These are phyloP conservation scores for Gossypium arboreum DNA, from an alignment of 345 rosid genomes.

Conservation along the genomic window DNA sequence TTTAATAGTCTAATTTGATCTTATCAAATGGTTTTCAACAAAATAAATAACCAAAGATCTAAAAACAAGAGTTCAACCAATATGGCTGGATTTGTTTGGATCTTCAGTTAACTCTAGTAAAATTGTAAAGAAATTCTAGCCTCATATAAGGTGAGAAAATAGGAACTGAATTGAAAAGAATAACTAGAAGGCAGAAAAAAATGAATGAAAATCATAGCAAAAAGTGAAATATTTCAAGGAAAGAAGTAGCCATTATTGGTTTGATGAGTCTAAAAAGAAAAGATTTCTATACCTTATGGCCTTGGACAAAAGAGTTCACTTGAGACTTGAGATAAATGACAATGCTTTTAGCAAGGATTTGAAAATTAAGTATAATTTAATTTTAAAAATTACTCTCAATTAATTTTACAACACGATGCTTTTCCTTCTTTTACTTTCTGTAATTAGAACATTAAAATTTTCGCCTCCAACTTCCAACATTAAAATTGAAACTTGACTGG, in stretches of 20 bases:
- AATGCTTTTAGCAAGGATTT: not conserved
- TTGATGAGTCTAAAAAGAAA: not conserved
- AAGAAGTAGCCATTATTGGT: not conserved
- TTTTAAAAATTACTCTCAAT: not conserved
- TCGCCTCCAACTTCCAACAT: not conserved
- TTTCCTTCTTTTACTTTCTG: not conserved
- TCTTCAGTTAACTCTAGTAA: not conserved
- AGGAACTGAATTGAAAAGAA: not conserved
- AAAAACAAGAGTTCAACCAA: not conserved
- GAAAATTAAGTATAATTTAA: not conserved
- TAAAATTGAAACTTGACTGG: not conserved
- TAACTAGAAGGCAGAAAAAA: not conserved
- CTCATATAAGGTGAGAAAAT: not conserved
- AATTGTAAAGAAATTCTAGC: not conserved
- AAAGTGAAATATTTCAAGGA: not conserved
- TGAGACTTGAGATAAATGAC: not conserved
- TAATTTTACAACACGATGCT: not conserved
- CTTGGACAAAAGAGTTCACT: not conserved
- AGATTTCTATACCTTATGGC: not conserved
- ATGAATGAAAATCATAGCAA: not conserved
- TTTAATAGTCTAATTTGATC: not conserved
- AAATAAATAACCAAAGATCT: not conserved
- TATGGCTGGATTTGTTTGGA: not conserved
- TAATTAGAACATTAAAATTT: not conserved
- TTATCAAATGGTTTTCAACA: not conserved